Base-by-base conservation (phyloP, 78 protist genomes). In the Goniomonas avonlea region DNA sequence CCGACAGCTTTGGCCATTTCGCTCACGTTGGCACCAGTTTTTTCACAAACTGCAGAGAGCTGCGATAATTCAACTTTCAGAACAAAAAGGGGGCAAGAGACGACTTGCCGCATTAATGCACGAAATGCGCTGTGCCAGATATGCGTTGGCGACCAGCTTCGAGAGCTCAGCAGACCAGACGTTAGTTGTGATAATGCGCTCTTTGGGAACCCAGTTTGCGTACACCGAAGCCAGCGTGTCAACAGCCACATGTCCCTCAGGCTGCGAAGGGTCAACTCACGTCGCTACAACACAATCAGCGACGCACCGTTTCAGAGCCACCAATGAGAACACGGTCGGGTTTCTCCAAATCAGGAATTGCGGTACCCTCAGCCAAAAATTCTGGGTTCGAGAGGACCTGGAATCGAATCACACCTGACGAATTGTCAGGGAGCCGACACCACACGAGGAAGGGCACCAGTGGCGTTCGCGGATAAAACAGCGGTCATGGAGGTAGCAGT, bases 321-420 rank as follows among this genome's bases (percentile, higher is more conserved):
- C 98, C 98, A 41, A 96, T 91, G 39, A 96, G 94, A 5, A 96
- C 96, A 7, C 97, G 88, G 60, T 96, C 98, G 2, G 98, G 97
- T 1, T 20, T 11, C 32, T 32, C 9, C n/a, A 94, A 86, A 39
- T 94, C 94, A n/a, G 0, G 0, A 58, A 91, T 83, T 63, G 95
- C 95, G 2, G 91, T 91, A 11, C 96, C 98, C 85, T 89, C 96
- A 23, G 96, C 96, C 0, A 93, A 63, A 68, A 95, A 95, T 77
- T 95, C 98, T 0, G 98, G 98, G 87, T 95, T 95, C 61, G 93
- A 88, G 45, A 95, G 86, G 31, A 95, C 85, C 43, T 73, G 38
- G 43, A 80, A 87, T n/a, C n/a, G n/a, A n/a, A n/a, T n/a, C n/a
- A n/a, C n/a, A n/a, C n/a, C 18, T 2, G 23, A 7, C n/a, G n/a